Evolutionary conservation across 768 basidiomycete species (phyloP).

Genomic region (Lactifluus subvellereus): DNA sequence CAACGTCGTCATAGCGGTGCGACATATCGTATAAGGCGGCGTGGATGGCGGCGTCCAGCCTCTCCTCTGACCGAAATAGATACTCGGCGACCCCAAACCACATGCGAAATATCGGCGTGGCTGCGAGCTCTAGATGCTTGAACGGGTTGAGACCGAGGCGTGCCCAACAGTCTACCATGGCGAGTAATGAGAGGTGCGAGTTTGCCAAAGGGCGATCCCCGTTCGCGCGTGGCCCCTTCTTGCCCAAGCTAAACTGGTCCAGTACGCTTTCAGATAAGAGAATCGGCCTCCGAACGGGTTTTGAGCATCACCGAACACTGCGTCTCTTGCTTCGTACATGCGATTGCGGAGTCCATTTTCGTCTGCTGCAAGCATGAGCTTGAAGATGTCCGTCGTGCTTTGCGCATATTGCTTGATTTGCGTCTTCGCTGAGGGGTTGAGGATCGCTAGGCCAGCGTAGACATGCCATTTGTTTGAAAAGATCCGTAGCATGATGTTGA

Average conservation of each 20-base stretch:
- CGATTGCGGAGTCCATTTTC: slow-evolving; percentile 56
- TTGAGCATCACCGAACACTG: slow-evolving; percentile 59
- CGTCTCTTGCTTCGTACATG: slow-evolving; percentile 64
- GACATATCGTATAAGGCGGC: slow-evolving; percentile 71
- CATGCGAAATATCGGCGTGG: slow-evolving; percentile 92
- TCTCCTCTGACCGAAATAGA: slow-evolving; percentile 66
- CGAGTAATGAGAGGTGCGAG: slow-evolving; percentile 88
- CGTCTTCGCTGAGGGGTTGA: slow-evolving; percentile 82
- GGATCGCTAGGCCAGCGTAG: slow-evolving; percentile 96
- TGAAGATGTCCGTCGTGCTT: slow-evolving; percentile 85
- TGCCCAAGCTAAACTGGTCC: slow-evolving; percentile 83
- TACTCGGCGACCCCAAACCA: slow-evolving; percentile 98
- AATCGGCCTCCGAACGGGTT: slow-evolving; percentile 49
- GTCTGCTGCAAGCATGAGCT: slow-evolving; percentile 77
- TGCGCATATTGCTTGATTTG: slow-evolving; percentile 92
- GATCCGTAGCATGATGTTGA: slow-evolving; percentile 93
- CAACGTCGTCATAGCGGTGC: slow-evolving; percentile 84
- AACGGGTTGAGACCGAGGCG: slow-evolving; percentile 82
- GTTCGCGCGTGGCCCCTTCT: slow-evolving; percentile 24
- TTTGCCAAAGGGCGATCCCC: slow-evolving; percentile 49
- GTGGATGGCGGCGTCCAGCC: slow-evolving; percentile 64
- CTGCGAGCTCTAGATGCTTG: slow-evolving; percentile 85
- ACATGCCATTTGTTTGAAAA: slow-evolving; percentile 99
- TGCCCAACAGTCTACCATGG: slow-evolving; percentile 99
- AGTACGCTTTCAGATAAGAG: slow-evolving; percentile 79